A percentile compares a stretch with the other conserved stretches of the same genome.
Conservation (phyloP, 495 filamentous ascomycete species). For the Daldinia bambusicola region DNA sequence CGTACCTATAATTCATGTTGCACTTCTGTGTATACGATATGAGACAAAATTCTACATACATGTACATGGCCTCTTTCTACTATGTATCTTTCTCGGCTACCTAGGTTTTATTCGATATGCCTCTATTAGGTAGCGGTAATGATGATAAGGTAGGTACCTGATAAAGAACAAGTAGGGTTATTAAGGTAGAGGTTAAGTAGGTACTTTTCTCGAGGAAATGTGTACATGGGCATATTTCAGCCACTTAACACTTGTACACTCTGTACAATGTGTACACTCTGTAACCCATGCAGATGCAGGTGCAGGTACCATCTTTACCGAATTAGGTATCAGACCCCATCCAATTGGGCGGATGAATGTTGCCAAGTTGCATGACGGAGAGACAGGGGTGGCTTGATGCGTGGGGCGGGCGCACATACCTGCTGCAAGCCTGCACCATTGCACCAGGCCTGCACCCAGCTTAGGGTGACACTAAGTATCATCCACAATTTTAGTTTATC, state of each 20-base stretch:
- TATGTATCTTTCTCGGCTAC: background rate
- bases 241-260: too few species aligned
- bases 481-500: constrained; percentile 43
- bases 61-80: too few species aligned
- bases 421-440: background rate
- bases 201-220: too few species aligned
- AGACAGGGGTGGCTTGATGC: constrained; percentile 35
- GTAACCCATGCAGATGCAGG: constrained; percentile 32
- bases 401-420: constrained; percentile 37
- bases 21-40: background rate
- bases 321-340: constrained; percentile 31
- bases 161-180: background rate
- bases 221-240: too few species aligned
- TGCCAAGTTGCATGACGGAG: constrained; percentile 47
- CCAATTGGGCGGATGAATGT: constrained; percentile 43
- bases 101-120: constrained; percentile 9
- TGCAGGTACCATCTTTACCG: constrained; percentile 36
- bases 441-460: constrained; percentile 12
- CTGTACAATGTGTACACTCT: background rate
- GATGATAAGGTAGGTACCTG: too few species aligned
- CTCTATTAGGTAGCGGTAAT: constrained; percentile 6
- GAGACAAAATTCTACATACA: constrained; percentile 3
- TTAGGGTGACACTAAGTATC: constrained; percentile 37
- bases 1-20: background rate
- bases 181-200: too few species aligned